These are phyloP conservation scores for Fusarium mundagurra DNA, from an alignment of 2,329 filamentous ascomycete genomes.

Conservation along the genomic window DNA sequence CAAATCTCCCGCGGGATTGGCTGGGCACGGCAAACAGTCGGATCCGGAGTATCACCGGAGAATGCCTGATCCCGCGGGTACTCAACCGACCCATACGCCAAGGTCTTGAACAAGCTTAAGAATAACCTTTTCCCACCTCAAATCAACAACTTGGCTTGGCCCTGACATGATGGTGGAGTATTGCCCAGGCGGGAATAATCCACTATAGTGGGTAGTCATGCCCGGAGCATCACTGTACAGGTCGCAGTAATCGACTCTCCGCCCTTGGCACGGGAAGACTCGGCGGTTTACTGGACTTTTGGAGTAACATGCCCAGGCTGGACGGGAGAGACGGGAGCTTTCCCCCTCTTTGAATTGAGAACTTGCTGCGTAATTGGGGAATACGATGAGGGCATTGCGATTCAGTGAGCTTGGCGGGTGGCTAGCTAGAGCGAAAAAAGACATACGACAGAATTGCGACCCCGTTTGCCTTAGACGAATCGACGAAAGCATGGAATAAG, in stretches of 20 bases:
- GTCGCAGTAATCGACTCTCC: background rate
- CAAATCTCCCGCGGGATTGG: background rate
- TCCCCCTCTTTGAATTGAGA: too few relatives aligned
- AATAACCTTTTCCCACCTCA: background rate
- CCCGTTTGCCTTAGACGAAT: background rate
- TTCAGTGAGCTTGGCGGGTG: background rate
- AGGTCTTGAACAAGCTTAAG: background rate
- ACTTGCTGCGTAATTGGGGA: background rate
- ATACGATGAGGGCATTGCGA: background rate
- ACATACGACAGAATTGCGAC: background rate
- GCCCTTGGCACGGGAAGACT: conserved; percentile 1
- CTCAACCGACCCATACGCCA: background rate
- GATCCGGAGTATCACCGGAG: background rate
- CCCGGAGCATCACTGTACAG: background rate
- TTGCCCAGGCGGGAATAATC: background rate
- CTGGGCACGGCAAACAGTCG: background rate
- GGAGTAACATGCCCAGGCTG: background rate
- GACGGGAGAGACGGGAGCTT: background rate
- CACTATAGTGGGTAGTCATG: background rate
- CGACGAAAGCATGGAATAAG: background rate
- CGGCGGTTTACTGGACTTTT: background rate
- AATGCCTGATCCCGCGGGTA: conserved; percentile 4
- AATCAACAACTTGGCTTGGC: background rate
- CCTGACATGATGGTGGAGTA: background rate
- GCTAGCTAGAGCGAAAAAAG: background rate